Evolutionary conservation across 371 early-diverging fungal genomes (phyloP).

Genomic region (Gilbertella persicaria): DNA sequence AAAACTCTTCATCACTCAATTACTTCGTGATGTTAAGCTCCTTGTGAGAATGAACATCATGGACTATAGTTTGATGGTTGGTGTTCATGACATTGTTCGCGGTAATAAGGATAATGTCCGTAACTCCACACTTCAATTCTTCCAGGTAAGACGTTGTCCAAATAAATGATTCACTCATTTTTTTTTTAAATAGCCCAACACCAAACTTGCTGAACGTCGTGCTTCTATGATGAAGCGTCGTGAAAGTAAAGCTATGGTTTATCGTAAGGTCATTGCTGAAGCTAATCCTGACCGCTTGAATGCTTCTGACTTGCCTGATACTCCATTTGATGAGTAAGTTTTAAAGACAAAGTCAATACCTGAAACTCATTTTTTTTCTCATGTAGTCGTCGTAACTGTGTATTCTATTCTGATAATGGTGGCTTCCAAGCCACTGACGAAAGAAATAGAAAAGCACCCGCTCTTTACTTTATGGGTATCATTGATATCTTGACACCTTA

Average conservation of each 20-base stretch:
- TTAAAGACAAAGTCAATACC: background rate
- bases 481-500: slow-evolving; percentile 98
- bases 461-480: slow-evolving; percentile 92
- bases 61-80: slow-evolving; percentile 91
- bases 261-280: slow-evolving; percentile 69
- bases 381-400: slow-evolving; percentile 64
- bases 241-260: slow-evolving; percentile 64
- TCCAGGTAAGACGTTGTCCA: slow-evolving; percentile 24
- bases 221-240: slow-evolving; percentile 48
- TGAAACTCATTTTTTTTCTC: too few species aligned
- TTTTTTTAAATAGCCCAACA: slow-evolving; percentile 38
- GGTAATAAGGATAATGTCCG: slow-evolving; percentile 87
- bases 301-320: slow-evolving; percentile 49
- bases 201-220: slow-evolving; percentile 45
- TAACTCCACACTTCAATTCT: slow-evolving; percentile 78
- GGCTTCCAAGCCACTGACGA: slow-evolving; percentile 87
- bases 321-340: slow-evolving; percentile 52
- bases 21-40: slow-evolving; percentile 81
- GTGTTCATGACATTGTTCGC: slow-evolving; percentile 79
- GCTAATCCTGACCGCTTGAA: slow-evolving; percentile 70
- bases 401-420: slow-evolving; percentile 91
- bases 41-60: slow-evolving; percentile 79
- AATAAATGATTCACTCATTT: background rate
- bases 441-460: slow-evolving; percentile 61
- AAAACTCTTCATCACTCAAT: slow-evolving; percentile 76